Conservation (phyloP, 139 green algal species). For the Chlamydomonas applanata region DNA sequence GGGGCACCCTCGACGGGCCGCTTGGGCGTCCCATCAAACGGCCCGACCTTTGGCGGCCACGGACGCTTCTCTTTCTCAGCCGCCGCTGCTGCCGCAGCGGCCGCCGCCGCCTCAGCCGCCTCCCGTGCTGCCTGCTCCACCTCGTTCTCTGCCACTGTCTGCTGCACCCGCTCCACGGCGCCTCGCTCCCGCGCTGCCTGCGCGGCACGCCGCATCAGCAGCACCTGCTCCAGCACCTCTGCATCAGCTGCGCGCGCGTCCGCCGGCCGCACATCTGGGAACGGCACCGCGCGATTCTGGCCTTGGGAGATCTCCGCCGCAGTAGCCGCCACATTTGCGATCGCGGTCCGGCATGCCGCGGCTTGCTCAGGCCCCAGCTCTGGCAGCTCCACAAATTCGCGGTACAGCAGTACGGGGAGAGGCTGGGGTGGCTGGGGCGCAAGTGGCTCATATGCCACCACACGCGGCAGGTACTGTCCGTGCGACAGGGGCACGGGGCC, state of each 20-base stretch:
- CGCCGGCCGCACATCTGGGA: neutral
- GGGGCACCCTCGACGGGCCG: slow-evolving; percentile 25
- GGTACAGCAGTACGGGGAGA: slow-evolving; percentile 39
- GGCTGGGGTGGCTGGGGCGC: neutral
- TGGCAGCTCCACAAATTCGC: slow-evolving; percentile 38
- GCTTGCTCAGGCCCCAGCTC: slow-evolving; percentile 4
- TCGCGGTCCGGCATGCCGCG: slow-evolving; percentile 3
- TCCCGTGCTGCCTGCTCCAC: slow-evolving; percentile 4
- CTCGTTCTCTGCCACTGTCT: slow-evolving; percentile 16
- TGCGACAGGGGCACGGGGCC: neutral
- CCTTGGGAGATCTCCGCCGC: neutral
- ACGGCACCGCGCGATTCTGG: neutral
- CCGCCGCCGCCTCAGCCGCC: slow-evolving; percentile 13
- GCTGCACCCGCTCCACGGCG: neutral
- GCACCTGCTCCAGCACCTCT: slow-evolving; percentile 32
- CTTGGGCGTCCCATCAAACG: slow-evolving; percentile 56
- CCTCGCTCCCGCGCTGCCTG: neutral
- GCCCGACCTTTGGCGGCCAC: slow-evolving; percentile 42
- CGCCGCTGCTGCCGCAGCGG: slow-evolving; percentile 11
- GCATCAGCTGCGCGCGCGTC: neutral
- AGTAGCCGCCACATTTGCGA: neutral
- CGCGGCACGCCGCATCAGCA: slow-evolving; percentile 12
- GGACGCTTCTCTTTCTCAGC: slow-evolving; percentile 30
- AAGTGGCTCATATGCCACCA: slow-evolving; percentile 38
- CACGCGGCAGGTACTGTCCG: slow-evolving; percentile 30